Evolutionary conservation across 2,329 filamentous ascomycete genomes (phyloP).

Genomic region (Amphichorda felina): DNA sequence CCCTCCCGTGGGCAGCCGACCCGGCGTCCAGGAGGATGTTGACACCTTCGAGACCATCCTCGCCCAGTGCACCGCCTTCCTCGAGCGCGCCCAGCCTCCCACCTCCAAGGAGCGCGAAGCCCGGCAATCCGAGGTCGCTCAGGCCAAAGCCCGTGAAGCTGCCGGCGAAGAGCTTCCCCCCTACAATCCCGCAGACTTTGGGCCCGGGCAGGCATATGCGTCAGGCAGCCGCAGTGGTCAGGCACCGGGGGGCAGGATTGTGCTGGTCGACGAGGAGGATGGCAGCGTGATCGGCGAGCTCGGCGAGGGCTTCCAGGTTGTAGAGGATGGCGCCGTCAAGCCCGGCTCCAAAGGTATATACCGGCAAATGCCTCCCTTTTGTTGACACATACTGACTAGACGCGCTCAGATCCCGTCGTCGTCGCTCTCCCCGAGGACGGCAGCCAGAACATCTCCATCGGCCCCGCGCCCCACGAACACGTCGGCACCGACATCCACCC

Average conservation of each 20-base stretch:
- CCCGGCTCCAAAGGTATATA: constrained; percentile 80
- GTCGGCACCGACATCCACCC: constrained; percentile 72
- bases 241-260: constrained; percentile 58
- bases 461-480: constrained; percentile 58
- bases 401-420: constrained; percentile 55
- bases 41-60: constrained; percentile 97
- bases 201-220: constrained; percentile 68
- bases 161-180: constrained; percentile 35
- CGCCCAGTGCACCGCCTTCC: constrained; percentile 93
- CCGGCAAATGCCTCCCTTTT: constrained; percentile 5
- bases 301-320: constrained; percentile 66
- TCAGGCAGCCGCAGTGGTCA: constrained; percentile 44
- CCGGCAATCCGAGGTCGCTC: constrained; percentile 7
- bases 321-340: constrained; percentile 64
- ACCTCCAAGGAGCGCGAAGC: constrained; percentile 20
- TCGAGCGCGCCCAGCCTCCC: constrained; percentile 67
- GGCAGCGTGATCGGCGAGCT: constrained; percentile 91
- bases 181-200: constrained; percentile 77
- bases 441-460: constrained; percentile 50
- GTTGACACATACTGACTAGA: not conserved
- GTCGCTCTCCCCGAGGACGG: constrained; percentile 62
- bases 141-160: constrained; percentile 27
- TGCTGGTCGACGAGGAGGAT: constrained; percentile 90
- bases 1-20: constrained; percentile 57
- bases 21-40: constrained; percentile 76